Conservation (phyloP, 2,329 filamentous ascomycete genomes). For the Dendrostoma leiphaemia region DNA sequence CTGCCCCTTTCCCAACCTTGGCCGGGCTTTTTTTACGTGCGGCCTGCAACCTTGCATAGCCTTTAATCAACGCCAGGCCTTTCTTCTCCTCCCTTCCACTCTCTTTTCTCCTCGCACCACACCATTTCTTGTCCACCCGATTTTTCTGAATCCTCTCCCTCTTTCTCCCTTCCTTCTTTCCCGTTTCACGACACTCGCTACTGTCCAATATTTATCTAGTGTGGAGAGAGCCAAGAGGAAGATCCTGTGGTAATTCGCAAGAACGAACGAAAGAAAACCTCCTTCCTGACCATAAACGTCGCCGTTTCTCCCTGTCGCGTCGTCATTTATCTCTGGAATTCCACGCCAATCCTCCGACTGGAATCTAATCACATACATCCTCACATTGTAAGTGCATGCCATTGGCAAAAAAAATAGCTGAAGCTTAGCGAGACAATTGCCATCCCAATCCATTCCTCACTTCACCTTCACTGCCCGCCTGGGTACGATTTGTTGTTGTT, state of each 20-base stretch:
- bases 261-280: too few relatives aligned
- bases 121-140: neutral
- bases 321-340: conserved; percentile 11
- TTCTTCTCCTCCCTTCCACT: conserved; percentile 9
- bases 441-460: too few relatives aligned
- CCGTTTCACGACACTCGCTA: conserved; percentile 21
- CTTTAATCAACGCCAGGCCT: conserved; percentile 4
- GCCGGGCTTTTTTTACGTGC: too few relatives aligned
- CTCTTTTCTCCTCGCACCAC: conserved; percentile 6
- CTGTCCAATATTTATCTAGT: conserved; percentile 13
- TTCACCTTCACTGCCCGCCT: conserved; percentile 1
- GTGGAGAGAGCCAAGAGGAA: conserved; percentile 15
- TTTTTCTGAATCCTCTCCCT: conserved; percentile 6
- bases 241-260: conserved; percentile 12
- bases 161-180: conserved; percentile 8
- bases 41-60: neutral
- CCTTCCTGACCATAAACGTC: neutral
- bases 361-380: conserved; percentile 10
- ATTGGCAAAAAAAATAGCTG: neutral
- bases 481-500: neutral
- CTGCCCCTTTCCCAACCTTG: conserved; percentile 5
- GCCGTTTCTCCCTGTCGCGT: conserved; percentile 5
- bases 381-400: conserved; percentile 15
- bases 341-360: conserved; percentile 12
- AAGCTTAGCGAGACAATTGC: neutral